Evolutionary conservation across 306 rosid species (phyloP).

Genomic region (Sicyos edulis): DNA sequence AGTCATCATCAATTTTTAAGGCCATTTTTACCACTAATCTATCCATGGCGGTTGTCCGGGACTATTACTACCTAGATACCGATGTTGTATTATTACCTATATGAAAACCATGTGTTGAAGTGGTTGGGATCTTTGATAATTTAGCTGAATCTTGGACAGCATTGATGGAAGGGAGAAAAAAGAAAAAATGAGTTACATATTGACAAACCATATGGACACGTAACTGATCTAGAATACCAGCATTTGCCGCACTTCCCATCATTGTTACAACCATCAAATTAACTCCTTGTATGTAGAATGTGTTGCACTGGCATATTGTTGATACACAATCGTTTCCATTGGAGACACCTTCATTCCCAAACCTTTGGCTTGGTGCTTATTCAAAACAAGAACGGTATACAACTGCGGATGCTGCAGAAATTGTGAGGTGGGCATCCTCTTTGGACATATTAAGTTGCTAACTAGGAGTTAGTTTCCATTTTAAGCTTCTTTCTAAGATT

Average conservation of each 20-base stretch:
- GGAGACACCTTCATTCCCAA: constrained; percentile 44
- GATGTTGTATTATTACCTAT: not conserved
- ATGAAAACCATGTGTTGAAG: not conserved
- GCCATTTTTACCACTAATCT: too few relatives aligned
- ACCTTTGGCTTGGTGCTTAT: constrained; percentile 41
- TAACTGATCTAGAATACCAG: not conserved
- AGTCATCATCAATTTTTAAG: too few relatives aligned
- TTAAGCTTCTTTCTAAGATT: not conserved
- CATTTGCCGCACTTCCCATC: not conserved
- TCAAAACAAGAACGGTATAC: constrained; percentile 36
- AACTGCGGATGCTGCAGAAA: constrained; percentile 31
- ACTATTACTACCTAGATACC: not conserved
- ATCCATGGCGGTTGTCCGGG: too few relatives aligned
- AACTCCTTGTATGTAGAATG: constrained; percentile 27
- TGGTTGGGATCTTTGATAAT: not conserved
- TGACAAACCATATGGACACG: not conserved
- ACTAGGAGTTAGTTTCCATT: not conserved
- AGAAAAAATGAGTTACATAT: not conserved
- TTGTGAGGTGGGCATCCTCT: constrained; percentile 30
- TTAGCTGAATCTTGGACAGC: not conserved
- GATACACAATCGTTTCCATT: constrained; percentile 40
- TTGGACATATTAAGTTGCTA: not conserved
- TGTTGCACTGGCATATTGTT: constrained; percentile 46
- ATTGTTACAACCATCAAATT: not conserved
- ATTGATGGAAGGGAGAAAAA: constrained; percentile 14